These are phyloP conservation scores for Osmozyma mogii DNA, from an alignment of 805 yeast species.

Conservation along the genomic window DNA sequence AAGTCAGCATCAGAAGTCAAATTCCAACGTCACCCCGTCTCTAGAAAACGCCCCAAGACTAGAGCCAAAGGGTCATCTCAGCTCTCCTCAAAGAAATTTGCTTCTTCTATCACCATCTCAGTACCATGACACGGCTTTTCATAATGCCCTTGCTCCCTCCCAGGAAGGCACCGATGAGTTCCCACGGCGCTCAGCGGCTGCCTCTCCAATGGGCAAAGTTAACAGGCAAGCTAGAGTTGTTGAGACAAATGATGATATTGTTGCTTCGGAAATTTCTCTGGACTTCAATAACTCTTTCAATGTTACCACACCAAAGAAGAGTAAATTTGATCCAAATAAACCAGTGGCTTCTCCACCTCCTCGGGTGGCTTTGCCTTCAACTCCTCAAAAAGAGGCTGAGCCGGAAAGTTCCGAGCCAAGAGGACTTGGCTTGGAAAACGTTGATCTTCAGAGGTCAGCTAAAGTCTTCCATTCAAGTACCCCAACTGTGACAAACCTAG, in stretches of 20 bases:
- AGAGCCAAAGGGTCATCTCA: conserved; percentile 2
- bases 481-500: conserved; percentile 31
- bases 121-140: conserved; percentile 26
- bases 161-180: conserved; percentile 3
- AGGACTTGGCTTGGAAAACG: conserved; percentile 34
- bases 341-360: conserved; percentile 31
- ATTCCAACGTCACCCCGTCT: background rate
- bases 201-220: conserved; percentile 35
- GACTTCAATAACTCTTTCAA: conserved; percentile 5
- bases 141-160: conserved; percentile 12
- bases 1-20: no score
- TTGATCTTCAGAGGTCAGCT: conserved; percentile 11
- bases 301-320: conserved; percentile 11
- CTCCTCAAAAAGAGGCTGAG: conserved; percentile 13
- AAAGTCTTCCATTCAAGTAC: conserved; percentile 11
- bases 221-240: conserved; percentile 39
- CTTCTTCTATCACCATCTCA: conserved; percentile 34
- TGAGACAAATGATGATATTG: conserved; percentile 24
- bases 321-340: no score
- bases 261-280: conserved; percentile 1
- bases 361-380: conserved; percentile 20
- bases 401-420: conserved; percentile 9
- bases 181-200: conserved; percentile 20
- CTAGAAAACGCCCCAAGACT: background rate
- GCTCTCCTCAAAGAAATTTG: conserved; percentile 20